Base-by-base conservation (phyloP, 202 grass and related monocot genomes). In the Zoysia matrella region DNA sequence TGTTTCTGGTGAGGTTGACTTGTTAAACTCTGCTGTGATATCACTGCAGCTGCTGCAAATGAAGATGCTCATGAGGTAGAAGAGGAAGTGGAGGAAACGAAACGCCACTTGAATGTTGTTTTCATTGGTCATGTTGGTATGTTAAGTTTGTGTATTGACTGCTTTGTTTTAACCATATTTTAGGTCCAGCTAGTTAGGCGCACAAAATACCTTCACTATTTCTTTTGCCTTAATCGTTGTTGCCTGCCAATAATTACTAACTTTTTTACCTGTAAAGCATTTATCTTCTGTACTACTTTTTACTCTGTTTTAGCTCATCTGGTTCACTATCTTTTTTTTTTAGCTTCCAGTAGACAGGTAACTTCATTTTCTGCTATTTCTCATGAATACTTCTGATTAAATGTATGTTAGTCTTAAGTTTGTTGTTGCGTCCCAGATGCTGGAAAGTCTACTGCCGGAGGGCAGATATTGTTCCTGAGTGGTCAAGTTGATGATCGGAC, bases 101-200 rank as follows among this genome's bases (percentile, higher is more conserved):
- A 95, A 72, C 77, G 92, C 0, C 96, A 98, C 85, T 87, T 98
- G 46, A 98, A 98, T 93, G 92, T 98, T 47, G 96, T 98, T 75
- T 98, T 98, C 77, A 98, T 98, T 52, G 96, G 96, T 72, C 96
- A 98, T 88, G 96, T 98, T 76, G 96, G 96, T 98, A 90, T 41
- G 95, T 91, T 74, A 12, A 52, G 6, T 45, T 52, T 72, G 62
- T 22, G 56, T 71, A 14, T 14, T 57, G 6, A 3, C 8, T 72
- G 39, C 46, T 77, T 81, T 6, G 0, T 22, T 76, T 73, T 5
- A 72, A 42, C 7, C 22, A 36, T 50, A 2, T 48, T 65, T 61
- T 3, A 18, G 42, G 62, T 2, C 41, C 65, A 77, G 36, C 6
- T 39, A 71, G 30, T 52, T 42, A 44, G 16, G 6, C 51, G 11